Percentiles rank a stretch among this genome's conserved stretches.
Conservation (phyloP, 2,329 filamentous ascomycete species). For the Botrytis pseudocinerea region DNA sequence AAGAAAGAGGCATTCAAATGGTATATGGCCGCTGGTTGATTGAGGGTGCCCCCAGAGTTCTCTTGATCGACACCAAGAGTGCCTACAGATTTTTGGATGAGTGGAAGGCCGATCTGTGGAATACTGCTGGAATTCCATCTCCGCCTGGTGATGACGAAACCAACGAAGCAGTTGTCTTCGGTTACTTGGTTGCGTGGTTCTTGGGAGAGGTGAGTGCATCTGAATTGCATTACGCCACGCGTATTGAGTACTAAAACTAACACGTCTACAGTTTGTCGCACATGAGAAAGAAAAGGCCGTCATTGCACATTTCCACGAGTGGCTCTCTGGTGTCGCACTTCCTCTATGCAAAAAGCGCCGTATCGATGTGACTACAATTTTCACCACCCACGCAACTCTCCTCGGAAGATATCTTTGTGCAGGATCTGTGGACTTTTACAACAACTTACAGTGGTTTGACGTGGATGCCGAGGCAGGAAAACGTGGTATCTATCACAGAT, state of each 20-base stretch:
- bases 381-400: slow-evolving; percentile 95
- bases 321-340: slow-evolving; percentile 91
- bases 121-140: slow-evolving; percentile 87
- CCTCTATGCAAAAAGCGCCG: slow-evolving; percentile 90
- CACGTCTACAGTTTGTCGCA: slow-evolving; percentile 70
- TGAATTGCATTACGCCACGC: neutral
- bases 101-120: slow-evolving; percentile 97
- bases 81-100: slow-evolving; percentile 90
- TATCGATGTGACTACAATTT: slow-evolving; percentile 97
- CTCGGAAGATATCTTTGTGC: slow-evolving; percentile 95
- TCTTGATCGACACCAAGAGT: slow-evolving; percentile 93
- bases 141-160: slow-evolving; percentile 91
- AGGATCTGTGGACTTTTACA: slow-evolving; percentile 98
- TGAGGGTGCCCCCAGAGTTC: slow-evolving; percentile 88
- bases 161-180: slow-evolving; percentile 96
- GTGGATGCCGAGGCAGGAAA: slow-evolving; percentile 96
- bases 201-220: slow-evolving; percentile 75
- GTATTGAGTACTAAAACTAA: slow-evolving; percentile 23
- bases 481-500: slow-evolving; percentile 96
- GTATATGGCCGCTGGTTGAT: slow-evolving; percentile 97
- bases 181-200: slow-evolving; percentile 97
- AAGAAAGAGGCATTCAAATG: slow-evolving; percentile 83
- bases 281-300: slow-evolving; percentile 91
- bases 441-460: slow-evolving; percentile 96
- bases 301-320: slow-evolving; percentile 98